A percentile compares a stretch with the other conserved stretches of the same genome.
These are phyloP conservation scores for Stephania japonica DNA, from an alignment of 164 flowering plant species.

Conservation along the genomic window DNA sequence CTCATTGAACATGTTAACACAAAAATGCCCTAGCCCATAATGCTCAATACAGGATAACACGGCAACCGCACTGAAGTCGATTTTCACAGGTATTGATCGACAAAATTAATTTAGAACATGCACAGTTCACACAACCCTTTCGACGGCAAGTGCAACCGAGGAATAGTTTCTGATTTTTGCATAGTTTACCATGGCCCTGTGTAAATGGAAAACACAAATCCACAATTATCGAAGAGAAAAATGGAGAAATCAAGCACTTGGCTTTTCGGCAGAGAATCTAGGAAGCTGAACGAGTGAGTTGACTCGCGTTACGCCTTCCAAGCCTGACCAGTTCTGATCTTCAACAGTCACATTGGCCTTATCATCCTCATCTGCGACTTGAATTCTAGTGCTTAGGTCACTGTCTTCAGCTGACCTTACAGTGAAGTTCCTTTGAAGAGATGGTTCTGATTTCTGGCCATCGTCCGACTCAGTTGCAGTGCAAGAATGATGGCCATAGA, in stretches of 20 bases:
- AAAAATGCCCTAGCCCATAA: not conserved
- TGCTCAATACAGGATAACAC: not conserved
- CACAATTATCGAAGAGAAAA: not conserved
- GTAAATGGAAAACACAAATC: not conserved
- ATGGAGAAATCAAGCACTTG: constrained; percentile 24
- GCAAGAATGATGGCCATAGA: constrained; percentile 50
- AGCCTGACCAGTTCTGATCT: constrained; percentile 78
- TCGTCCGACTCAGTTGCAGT: constrained; percentile 65
- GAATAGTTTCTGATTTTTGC: not conserved
- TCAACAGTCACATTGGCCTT: constrained; percentile 29
- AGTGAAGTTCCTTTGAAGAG: constrained; percentile 60
- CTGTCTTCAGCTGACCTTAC: constrained; percentile 57
- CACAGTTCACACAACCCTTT: not conserved
- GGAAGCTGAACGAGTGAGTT: constrained; percentile 91
- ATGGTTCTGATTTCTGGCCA: constrained; percentile 64
- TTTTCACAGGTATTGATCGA: not conserved
- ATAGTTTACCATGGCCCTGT: not conserved
- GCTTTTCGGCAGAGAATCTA: constrained; percentile 73
- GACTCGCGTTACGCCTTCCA: constrained; percentile 87
- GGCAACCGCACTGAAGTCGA: not conserved
- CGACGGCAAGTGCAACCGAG: not conserved
- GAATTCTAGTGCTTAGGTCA: constrained; percentile 25
- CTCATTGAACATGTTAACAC: too few species aligned
- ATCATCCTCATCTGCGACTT: constrained; percentile 27
- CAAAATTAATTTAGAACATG: not conserved